Evolutionary conservation across 1,284 basidiomycete genomes (phyloP), one percentile per base, ranked within the genome.

Genomic region (Tylopilus orsonianus): DNA sequence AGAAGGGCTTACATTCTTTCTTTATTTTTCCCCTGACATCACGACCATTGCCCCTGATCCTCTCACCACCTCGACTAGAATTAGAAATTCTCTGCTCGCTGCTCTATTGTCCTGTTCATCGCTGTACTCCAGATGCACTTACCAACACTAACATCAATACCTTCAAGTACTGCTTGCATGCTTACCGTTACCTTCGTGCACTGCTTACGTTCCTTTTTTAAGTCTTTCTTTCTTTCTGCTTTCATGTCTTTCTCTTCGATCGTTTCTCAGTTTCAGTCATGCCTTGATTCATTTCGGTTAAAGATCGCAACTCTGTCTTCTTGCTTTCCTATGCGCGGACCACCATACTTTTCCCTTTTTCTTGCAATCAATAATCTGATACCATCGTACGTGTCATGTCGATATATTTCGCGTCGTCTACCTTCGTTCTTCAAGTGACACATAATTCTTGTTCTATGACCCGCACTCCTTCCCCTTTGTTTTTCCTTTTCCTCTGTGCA

Each of bases 281-380:
- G 23, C 24, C 18, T 33, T 35, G 24, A 30, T 12, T 23, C 23
- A 44, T 32, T 9, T 39, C 44, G 29, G 14, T 41, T 50, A 22
- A 40, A 23, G 12, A 44, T 22, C 5, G 16, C 48, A 46, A 34
- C 18, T 5, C 16, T 22, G n/a, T 22, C 20, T 41, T 35, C 29
- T 52, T 46, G 44, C 44, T 48, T 48, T 48, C 36, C 47, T 30
- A n/a, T 41, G 30, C 20, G 53, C 43, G 38, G 47, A 51, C 40
- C 5, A n/a, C 27, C 13, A n/a, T 45, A 18, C 43, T 33, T 33
- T 32, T 14, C 12, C 29, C 39, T 32, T 23, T 32, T 30, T 44
- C 49, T 49, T 58, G 39, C 48, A 48, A 43, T 48, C 55, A 48
- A 49, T 48, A n/a, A n/a, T n/a, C n/a, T 46, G 33, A 62, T 60